A percentile compares a stretch with the other conserved stretches of the same genome.
Evolutionary conservation across 495 filamentous ascomycete species (phyloP).

Genomic region (Letharia columbiana): DNA sequence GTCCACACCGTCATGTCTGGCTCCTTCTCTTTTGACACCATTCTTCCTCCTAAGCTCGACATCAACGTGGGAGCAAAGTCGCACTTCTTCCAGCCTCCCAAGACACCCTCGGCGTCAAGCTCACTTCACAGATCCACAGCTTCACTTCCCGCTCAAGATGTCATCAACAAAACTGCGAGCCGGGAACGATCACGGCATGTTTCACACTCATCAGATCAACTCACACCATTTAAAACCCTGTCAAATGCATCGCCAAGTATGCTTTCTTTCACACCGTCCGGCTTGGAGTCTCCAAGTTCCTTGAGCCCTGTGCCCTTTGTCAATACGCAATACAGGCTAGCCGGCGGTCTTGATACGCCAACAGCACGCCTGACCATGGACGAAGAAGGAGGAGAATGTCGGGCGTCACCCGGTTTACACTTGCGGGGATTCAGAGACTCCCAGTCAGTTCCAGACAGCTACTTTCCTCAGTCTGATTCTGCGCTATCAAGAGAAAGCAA

Average conservation of each 20-base stretch:
- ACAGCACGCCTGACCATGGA: constrained; percentile 41
- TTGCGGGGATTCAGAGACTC: constrained; percentile 33
- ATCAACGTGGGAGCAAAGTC: constrained; percentile 43
- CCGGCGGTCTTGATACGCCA: constrained; percentile 56
- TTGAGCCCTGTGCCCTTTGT: constrained; percentile 41
- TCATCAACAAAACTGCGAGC: constrained; percentile 14
- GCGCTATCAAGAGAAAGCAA: constrained; percentile 33
- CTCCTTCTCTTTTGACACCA: constrained; percentile 43
- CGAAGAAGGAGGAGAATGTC: constrained; percentile 33
- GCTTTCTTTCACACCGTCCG: neutral
- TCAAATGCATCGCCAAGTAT: constrained; percentile 15
- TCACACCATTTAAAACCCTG: constrained; percentile 4
- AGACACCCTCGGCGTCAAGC: constrained; percentile 53
- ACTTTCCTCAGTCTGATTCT: constrained; percentile 26
- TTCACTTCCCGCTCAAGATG: constrained; percentile 31
- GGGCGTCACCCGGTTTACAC: neutral
- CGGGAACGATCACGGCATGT: constrained; percentile 39
- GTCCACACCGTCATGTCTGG: constrained; percentile 36
- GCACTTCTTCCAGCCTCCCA: constrained; percentile 61
- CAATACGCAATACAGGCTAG: constrained; percentile 49
- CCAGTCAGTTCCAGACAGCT: constrained; percentile 7
- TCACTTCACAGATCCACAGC: constrained; percentile 51
- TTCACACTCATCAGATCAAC: constrained; percentile 16
- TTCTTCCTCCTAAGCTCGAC: constrained; percentile 46
- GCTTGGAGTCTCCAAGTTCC: constrained; percentile 15